These are phyloP conservation scores for Ogataea corticis DNA, from an alignment of 805 yeast species.

Conservation along the genomic window DNA sequence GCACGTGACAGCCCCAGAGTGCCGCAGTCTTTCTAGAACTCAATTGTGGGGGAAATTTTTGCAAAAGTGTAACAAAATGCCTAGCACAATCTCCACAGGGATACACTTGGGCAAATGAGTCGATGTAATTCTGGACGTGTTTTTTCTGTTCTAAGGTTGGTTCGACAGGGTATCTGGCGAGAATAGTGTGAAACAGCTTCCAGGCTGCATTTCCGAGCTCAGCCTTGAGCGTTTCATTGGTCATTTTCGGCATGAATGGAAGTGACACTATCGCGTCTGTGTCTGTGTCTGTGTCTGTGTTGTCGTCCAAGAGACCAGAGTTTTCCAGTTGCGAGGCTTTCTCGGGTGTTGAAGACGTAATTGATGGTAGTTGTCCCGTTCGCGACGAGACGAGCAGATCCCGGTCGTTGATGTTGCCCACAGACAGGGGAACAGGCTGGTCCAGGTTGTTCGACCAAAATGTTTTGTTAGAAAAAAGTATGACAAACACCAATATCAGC, in stretches of 20 bases:
- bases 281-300: background rate
- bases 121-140: conserved; percentile 63
- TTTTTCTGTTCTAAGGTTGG: conserved; percentile 66
- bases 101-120: conserved; percentile 84
- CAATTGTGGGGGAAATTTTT: conserved; percentile 82
- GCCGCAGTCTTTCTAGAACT: conserved; percentile 78
- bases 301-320: conserved; percentile 9
- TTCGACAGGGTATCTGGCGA: conserved; percentile 87
- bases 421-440: conserved; percentile 24
- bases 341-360: background rate
- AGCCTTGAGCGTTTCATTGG: conserved; percentile 65
- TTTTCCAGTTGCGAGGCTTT: conserved; percentile 1
- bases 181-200: conserved; percentile 87
- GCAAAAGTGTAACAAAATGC: conserved; percentile 73
- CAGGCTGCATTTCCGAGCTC: conserved; percentile 91
- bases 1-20: conserved; percentile 94
- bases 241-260: conserved; percentile 90
- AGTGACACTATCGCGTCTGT: conserved; percentile 1
- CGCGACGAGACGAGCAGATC: background rate
- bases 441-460: conserved; percentile 20
- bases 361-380: conserved; percentile 6
- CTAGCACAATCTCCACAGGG: conserved; percentile 98
- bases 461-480: conserved; percentile 21
- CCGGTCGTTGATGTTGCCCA: background rate
- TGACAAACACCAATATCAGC: conserved; percentile 18